Evolutionary conservation across 2,329 filamentous ascomycete species (phyloP).

Genomic region (Aureobasidium sp.): DNA sequence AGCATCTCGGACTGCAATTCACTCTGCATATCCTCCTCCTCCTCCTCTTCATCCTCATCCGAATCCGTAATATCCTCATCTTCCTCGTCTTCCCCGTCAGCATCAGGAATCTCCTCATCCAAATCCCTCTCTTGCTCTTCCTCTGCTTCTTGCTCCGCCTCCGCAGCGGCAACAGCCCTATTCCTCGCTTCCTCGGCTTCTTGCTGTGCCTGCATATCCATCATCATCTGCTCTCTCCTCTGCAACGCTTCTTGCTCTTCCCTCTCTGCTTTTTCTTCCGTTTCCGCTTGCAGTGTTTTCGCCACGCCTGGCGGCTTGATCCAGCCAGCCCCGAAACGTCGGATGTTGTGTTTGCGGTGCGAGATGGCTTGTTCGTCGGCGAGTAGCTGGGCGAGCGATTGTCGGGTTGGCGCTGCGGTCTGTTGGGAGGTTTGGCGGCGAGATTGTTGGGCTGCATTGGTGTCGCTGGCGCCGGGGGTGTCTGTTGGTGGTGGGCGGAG

Average conservation of each 20-base stretch:
- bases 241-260: constrained; percentile 75
- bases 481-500: background rate
- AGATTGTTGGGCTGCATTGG: constrained; percentile 7
- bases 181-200: constrained; percentile 49
- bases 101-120: constrained; percentile 60
- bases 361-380: constrained; percentile 70
- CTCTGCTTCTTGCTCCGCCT: constrained; percentile 45
- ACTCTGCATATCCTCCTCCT: constrained; percentile 31
- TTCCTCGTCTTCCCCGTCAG: constrained; percentile 23
- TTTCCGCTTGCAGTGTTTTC: constrained; percentile 84
- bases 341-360: constrained; percentile 70
- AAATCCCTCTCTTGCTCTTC: constrained; percentile 60
- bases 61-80: constrained; percentile 50
- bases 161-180: constrained; percentile 30
- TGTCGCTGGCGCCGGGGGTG: background rate
- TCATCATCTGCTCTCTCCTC: constrained; percentile 59
- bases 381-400: constrained; percentile 60
- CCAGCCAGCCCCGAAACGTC: constrained; percentile 83
- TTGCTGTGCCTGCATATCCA: constrained; percentile 58
- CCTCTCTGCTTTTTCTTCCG: constrained; percentile 81
- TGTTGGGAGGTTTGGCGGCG: constrained; percentile 19
- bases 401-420: constrained; percentile 34
- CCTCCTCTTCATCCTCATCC: constrained; percentile 59
- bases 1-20: constrained; percentile 41
- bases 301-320: constrained; percentile 77